These are phyloP conservation scores for Pseudoneurospora amorphoporcata DNA, from an alignment of 495 filamentous ascomycete species.

Conservation along the genomic window DNA sequence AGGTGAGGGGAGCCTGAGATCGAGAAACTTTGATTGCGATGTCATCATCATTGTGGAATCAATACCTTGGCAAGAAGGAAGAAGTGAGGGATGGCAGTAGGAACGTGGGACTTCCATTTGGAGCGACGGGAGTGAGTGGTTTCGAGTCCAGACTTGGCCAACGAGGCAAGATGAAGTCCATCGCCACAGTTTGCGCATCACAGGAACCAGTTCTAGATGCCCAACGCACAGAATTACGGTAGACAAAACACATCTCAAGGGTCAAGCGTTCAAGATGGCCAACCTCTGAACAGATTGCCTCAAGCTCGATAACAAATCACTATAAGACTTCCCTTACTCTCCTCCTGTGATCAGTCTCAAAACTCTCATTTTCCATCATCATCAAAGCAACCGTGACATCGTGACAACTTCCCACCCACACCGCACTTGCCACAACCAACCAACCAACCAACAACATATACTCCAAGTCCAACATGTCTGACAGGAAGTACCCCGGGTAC, in stretches of 20 bases:
- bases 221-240: not conserved
- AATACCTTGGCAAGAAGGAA: not conserved
- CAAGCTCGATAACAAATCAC: not conserved
- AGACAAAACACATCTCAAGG: not conserved
- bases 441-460: not conserved
- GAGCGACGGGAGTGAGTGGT: not conserved
- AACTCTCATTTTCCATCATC: not conserved
- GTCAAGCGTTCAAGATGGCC: not conserved
- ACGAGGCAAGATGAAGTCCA: not conserved
- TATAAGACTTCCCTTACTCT: not conserved
- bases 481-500: not conserved
- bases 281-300: not conserved
- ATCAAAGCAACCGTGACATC: not conserved
- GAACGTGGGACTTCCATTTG: not conserved
- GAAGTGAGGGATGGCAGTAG: not conserved
- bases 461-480: not conserved
- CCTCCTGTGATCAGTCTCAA: not conserved
- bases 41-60: not conserved
- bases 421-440: not conserved
- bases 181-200: not conserved
- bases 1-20: not conserved
- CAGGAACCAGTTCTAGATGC: not conserved
- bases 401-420: not conserved
- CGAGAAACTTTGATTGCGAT: not conserved
- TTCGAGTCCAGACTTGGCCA: not conserved